These are phyloP conservation scores for Mucor sp. DNA, from an alignment of 371 early-diverging fungal genomes.

Conservation along the genomic window DNA sequence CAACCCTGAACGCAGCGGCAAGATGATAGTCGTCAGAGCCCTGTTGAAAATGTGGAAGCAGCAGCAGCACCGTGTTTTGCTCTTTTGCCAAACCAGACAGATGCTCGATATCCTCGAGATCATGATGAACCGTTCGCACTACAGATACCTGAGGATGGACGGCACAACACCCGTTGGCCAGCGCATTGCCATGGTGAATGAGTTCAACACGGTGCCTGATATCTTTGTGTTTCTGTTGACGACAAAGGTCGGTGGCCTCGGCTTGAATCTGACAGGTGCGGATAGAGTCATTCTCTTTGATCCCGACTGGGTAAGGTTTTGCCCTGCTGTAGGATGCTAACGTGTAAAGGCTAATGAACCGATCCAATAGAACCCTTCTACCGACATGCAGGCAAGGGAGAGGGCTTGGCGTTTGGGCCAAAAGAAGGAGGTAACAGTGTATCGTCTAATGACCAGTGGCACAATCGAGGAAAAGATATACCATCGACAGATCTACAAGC, in stretches of 20 bases:
- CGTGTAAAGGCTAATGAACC: no score
- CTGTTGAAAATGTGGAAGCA: conserved; percentile 87
- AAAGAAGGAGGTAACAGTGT: conserved; percentile 89
- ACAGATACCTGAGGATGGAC: conserved; percentile 90
- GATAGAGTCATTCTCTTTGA: conserved; percentile 96
- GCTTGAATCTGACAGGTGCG: conserved; percentile 95
- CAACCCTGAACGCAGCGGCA: conserved; percentile 72
- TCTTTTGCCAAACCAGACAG: conserved; percentile 96
- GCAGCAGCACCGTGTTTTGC: conserved; percentile 85
- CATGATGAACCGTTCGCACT: conserved; percentile 52
- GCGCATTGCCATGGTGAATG: conserved; percentile 84
- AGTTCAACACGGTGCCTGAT: conserved; percentile 73
- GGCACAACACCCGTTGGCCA: conserved; percentile 89
- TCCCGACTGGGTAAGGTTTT: conserved; percentile 87
- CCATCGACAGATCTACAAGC: conserved; percentile 97
- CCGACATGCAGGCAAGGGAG: conserved; percentile 96
- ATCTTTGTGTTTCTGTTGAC: conserved; percentile 94
- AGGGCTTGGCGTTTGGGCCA: conserved; percentile 98
- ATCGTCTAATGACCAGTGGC: conserved; percentile 95
- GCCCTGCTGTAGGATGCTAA: no score
- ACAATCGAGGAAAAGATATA: conserved; percentile 99
- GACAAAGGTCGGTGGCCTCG: conserved; percentile 97
- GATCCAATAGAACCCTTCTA: conserved; percentile 83
- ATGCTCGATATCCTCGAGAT: conserved; percentile 95
- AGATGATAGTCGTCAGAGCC: conserved; percentile 86